Percentiles rank a stretch among this genome's conserved stretches.
Conservation (phyloP, 108 stramenopile species). For the Nitzschia sp. region DNA sequence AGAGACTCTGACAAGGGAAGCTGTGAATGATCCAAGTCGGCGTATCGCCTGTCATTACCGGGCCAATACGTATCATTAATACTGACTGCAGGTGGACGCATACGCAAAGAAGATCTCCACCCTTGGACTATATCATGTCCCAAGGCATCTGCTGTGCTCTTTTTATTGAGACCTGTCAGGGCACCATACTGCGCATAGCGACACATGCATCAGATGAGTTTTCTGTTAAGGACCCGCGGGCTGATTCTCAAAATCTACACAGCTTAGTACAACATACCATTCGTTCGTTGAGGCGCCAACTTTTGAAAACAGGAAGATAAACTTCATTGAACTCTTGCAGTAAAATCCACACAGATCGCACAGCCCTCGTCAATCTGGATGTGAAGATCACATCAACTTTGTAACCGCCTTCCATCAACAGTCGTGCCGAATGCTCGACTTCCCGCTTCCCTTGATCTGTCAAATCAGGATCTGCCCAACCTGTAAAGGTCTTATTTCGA, state of each 20-base stretch:
- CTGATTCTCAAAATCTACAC: neutral
- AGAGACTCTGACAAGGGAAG: constrained; percentile 90
- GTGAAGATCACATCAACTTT: constrained; percentile 91
- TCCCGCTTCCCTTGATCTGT: constrained; percentile 63
- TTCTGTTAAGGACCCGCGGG: too few relatives aligned
- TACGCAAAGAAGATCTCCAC: constrained; percentile 55
- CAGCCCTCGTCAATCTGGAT: constrained; percentile 86
- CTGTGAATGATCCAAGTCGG: constrained; percentile 68
- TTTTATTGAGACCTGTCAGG: constrained; percentile 84
- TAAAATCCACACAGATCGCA: constrained; percentile 86
- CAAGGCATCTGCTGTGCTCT: constrained; percentile 72
- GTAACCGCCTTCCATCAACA: constrained; percentile 81
- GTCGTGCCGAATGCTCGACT: constrained; percentile 57
- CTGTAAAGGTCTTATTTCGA: constrained; percentile 82
- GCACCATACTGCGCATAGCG: constrained; percentile 75
- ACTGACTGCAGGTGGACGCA: constrained; percentile 78
- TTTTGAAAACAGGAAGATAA: constrained; percentile 88
- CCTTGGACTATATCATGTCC: constrained; percentile 85
- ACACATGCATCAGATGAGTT: neutral
- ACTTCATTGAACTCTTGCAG: constrained; percentile 84
- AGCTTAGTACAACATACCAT: constrained; percentile 11
- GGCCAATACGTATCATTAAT: constrained; percentile 77
- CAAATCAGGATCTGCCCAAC: constrained; percentile 81
- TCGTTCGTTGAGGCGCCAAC: constrained; percentile 93
- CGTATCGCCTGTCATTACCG: constrained; percentile 82